Base-by-base conservation (phyloP, 768 basidiomycete species). In the Calocybe indica region DNA sequence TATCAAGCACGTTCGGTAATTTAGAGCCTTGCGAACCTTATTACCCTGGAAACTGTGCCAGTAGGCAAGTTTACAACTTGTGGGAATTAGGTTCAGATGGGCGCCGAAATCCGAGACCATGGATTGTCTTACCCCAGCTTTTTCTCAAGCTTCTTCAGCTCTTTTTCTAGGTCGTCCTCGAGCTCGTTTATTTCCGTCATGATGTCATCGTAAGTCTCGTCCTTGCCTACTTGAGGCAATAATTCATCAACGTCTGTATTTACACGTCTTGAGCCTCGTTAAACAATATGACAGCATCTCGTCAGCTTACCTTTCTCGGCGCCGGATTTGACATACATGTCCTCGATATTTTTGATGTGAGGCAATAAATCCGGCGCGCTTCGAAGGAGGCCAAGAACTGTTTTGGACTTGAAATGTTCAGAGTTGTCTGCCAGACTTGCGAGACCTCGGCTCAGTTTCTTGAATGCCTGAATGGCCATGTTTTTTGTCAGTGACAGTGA, bases 141-240 rank as follows among this genome's bases (percentile, higher is more conserved):
- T 62, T 80, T 80, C 66, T 83, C 69, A 38, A 91, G 73, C 48
- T 76, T 76, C 56, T 78, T 75, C 47, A 93, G 67, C 40, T 83
- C 73, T 6, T 68, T 67, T n/a, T 91, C 79, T 32, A 99, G 72
- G 39, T 76, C 76, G 36, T 72, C 67, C 66, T 97, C 94, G 40
- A 94, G 63, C 1, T 67, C 73, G 2, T 64, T 59, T 35, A 96
- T 92, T 56, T 88, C 87, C 29, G 70, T 66, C 62, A 81, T 78
- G 37, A 94, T 76, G 11, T 70, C 74, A 61, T 98, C 95, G 55
- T 91, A 97, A 37, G 73, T 82, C 22, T 85, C 80, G 55, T 97
- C 92, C 56, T 88, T 88, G 15, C 93, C 94, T n/a, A 79, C 73
- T 45, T 76, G 74, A 2, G 96, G 96, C 12, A 90, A 67, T 2